Percentiles rank a stretch among this genome's conserved stretches.
Conservation (phyloP, 495 filamentous ascomycete species). For the Neurospora tetrasperma region DNA sequence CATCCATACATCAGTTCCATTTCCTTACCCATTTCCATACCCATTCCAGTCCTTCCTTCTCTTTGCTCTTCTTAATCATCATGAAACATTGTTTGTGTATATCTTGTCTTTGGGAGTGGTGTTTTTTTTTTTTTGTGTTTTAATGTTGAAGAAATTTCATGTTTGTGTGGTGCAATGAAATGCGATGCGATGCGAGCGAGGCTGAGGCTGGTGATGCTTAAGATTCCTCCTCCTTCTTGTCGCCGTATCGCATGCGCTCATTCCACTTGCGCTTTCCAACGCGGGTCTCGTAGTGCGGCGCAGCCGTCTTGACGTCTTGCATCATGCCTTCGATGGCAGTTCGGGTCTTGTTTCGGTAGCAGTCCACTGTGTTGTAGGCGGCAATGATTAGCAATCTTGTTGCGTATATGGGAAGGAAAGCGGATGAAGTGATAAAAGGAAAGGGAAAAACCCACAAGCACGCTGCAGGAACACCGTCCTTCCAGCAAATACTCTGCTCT, state of each 20-base stretch:
- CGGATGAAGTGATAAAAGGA: not conserved
- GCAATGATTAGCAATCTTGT: not conserved
- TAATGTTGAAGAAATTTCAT: not conserved
- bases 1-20: not conserved
- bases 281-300: slow-evolving; percentile 82
- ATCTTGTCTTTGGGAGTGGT: not conserved
- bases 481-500: slow-evolving; percentile 77
- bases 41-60: not conserved
- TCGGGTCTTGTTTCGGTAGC: slow-evolving; percentile 87
- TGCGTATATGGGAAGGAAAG: not conserved
- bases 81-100: not conserved
- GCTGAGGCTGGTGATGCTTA: not conserved
- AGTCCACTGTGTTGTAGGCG: slow-evolving; percentile 56
- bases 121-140: not conserved
- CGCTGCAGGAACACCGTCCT: slow-evolving; percentile 83
- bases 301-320: slow-evolving; percentile 57
- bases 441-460: slow-evolving; percentile 59
- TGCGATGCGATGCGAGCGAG: not conserved
- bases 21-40: not conserved
- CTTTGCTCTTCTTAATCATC: not conserved
- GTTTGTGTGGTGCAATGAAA: not conserved
- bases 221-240: slow-evolving; percentile 29
- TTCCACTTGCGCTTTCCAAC: slow-evolving; percentile 78
- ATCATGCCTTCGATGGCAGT: slow-evolving; percentile 64
- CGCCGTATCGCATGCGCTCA: slow-evolving; percentile 44